Percentiles rank a stretch among this genome's conserved stretches.
phyloP scores from a whole-genome alignment of 164 flowering plant genomes.

The Platanus orientalis region DNA sequence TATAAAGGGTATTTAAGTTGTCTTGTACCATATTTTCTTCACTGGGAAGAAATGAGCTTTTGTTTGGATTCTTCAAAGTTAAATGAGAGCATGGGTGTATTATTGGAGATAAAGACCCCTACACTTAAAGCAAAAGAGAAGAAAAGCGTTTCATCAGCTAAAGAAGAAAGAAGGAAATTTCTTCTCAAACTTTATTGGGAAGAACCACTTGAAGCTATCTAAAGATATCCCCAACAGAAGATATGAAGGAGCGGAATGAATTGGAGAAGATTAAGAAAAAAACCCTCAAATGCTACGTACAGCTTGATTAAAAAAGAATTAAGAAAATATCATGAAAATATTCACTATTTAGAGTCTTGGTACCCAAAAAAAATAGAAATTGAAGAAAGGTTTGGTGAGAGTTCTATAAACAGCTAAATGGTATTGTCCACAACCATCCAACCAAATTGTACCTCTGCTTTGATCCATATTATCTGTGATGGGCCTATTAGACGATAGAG shows the following conservation, averaged over 20 bases:
- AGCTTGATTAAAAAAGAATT: no score
- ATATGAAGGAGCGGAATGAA: neutral
- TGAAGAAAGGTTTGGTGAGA: no score
- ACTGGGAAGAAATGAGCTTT: constrained; percentile 15
- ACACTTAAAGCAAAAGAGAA: constrained; percentile 15
- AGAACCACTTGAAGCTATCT: constrained; percentile 1
- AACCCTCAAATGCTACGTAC: no score
- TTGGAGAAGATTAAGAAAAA: no score
- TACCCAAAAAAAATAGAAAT: no score
- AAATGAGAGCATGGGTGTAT: constrained; percentile 10
- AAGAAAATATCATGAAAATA: no score
- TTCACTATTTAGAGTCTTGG: no score
- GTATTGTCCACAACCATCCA: no score
- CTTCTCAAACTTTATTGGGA: constrained; percentile 24
- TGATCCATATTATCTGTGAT: no score
- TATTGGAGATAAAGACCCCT: constrained; percentile 14
- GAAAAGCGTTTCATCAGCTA: constrained; percentile 5
- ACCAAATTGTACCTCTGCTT: no score
- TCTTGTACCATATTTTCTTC: constrained; percentile 24
- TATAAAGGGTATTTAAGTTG: constrained; percentile 23
- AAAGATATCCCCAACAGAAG: neutral
- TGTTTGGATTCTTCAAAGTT: constrained; percentile 27
- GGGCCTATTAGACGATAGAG: no score
- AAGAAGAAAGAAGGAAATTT: constrained; percentile 6
- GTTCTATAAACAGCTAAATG: no score